These are phyloP conservation scores for Phytophthora pseudosyringae DNA, from an alignment of 352 stramenopile genomes.

Conservation along the genomic window DNA sequence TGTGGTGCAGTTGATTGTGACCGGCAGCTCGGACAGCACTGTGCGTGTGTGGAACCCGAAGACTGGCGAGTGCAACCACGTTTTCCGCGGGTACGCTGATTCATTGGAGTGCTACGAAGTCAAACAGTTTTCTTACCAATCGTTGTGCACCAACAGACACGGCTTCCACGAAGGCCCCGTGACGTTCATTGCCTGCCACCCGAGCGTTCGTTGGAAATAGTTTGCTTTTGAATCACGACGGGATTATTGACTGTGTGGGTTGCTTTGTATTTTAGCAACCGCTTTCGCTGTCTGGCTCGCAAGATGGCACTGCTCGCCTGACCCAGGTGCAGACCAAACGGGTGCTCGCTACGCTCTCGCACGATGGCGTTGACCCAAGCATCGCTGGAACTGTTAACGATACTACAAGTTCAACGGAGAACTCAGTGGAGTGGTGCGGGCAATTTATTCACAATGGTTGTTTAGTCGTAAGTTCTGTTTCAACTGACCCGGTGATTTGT, in stretches of 20 bases:
- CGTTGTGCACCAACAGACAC: constrained; percentile 51
- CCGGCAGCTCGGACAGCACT: constrained; percentile 93
- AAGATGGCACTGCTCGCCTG: constrained; percentile 94
- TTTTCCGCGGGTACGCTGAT: constrained; percentile 79
- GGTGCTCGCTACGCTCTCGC: constrained; percentile 89
- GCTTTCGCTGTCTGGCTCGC: constrained; percentile 91
- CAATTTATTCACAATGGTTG: not conserved
- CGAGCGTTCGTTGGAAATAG: constrained; percentile 50
- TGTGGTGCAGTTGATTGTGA: constrained; percentile 87
- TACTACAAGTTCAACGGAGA: constrained; percentile 60
- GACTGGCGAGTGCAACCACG: constrained; percentile 92
- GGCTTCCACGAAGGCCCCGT: constrained; percentile 90
- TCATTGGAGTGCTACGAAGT: not conserved
- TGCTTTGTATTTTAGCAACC: constrained; percentile 70
- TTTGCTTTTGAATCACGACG: not conserved
- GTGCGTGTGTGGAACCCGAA: constrained; percentile 97
- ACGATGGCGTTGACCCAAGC: constrained; percentile 64
- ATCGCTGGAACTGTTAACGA: constrained; percentile 57
- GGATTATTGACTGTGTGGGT: constrained; percentile 8
- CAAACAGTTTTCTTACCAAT: constrained; percentile 1
- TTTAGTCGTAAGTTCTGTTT: not conserved
- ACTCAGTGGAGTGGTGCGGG: constrained; percentile 88
- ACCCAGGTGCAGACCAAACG: constrained; percentile 95
- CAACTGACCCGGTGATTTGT: constrained; percentile 3
- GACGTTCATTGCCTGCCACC: constrained; percentile 92